Conservation (phyloP, 2,329 filamentous ascomycete species). For the Alternaria triticina region DNA sequence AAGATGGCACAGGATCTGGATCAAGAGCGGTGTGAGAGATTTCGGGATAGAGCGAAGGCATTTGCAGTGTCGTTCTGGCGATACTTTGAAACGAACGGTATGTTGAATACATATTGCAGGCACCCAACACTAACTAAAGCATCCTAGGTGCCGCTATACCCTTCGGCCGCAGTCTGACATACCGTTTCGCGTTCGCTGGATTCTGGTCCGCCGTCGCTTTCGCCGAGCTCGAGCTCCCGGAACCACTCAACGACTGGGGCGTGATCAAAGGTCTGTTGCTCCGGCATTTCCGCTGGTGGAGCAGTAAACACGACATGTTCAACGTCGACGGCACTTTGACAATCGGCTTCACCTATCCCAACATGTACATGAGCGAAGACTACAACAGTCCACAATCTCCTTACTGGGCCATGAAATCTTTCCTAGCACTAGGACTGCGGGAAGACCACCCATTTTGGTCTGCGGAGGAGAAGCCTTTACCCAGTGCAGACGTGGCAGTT, state of each 20-base stretch:
- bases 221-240: slow-evolving; percentile 50
- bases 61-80: slow-evolving; percentile 55
- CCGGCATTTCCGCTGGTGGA: slow-evolving; percentile 61
- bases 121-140: neutral
- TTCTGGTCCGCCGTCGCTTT: slow-evolving; percentile 58
- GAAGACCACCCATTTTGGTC: slow-evolving; percentile 56
- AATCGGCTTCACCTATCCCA: slow-evolving; percentile 56
- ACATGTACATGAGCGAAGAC: slow-evolving; percentile 63
- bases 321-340: slow-evolving; percentile 58
- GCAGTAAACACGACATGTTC: slow-evolving; percentile 52
- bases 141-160: slow-evolving; percentile 57
- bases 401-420: slow-evolving; percentile 62
- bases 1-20: slow-evolving; percentile 55
- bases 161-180: slow-evolving; percentile 60
- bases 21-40: slow-evolving; percentile 45
- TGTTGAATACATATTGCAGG: neutral
- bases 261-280: slow-evolving; percentile 58
- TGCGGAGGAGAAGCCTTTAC: slow-evolving; percentile 48
- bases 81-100: slow-evolving; percentile 57
- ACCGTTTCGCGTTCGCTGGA: slow-evolving; percentile 58
- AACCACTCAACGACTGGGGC: slow-evolving; percentile 48
- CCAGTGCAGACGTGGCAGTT: neutral
- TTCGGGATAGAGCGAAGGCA: slow-evolving; percentile 48
- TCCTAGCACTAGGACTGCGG: slow-evolving; percentile 52
- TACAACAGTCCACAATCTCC: slow-evolving; percentile 65